Percentiles rank a stretch among this genome's conserved stretches.
These are phyloP conservation scores for Leccinum incarnatum DNA, from an alignment of 768 basidiomycete species.

Conservation along the genomic window DNA sequence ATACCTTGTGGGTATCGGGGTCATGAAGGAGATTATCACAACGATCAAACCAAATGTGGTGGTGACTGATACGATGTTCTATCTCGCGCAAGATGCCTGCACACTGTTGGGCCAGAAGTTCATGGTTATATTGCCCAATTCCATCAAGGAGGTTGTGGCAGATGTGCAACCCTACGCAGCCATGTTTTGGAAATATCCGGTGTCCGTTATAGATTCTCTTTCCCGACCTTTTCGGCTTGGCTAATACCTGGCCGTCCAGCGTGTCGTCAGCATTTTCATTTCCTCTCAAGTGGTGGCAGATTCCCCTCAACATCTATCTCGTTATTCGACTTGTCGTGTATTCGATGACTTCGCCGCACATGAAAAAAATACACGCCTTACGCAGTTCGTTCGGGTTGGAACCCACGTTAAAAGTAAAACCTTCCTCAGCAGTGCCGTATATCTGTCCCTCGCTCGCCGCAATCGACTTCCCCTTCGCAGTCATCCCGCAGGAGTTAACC, in stretches of 20 bases:
- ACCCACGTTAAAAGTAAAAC: background rate
- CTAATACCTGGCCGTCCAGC: background rate
- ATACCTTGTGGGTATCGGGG: constrained; percentile 2
- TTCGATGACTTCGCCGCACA: background rate
- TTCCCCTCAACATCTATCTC: background rate
- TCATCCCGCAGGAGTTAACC: constrained; percentile 8
- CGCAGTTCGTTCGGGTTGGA: constrained; percentile 8
- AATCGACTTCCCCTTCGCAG: background rate
- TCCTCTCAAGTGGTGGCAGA: constrained; percentile 19
- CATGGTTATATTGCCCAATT: constrained; percentile 2
- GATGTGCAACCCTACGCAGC: background rate
- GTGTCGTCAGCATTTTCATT: constrained; percentile 6
- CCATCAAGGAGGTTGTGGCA: background rate
- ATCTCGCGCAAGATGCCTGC: constrained; percentile 9
- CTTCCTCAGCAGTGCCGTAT: background rate
- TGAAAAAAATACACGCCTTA: background rate
- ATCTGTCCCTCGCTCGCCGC: constrained; percentile 5
- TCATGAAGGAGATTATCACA: constrained; percentile 4
- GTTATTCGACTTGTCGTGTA: background rate
- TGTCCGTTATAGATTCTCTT: background rate
- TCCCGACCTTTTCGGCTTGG: background rate
- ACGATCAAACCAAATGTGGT: constrained; percentile 1
- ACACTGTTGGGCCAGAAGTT: constrained; percentile 2
- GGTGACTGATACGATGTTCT: background rate
- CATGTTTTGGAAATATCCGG: constrained; percentile 9